phyloP scores from a whole-genome alignment of 331 rosid species.

The Telfairia occidentalis region DNA sequence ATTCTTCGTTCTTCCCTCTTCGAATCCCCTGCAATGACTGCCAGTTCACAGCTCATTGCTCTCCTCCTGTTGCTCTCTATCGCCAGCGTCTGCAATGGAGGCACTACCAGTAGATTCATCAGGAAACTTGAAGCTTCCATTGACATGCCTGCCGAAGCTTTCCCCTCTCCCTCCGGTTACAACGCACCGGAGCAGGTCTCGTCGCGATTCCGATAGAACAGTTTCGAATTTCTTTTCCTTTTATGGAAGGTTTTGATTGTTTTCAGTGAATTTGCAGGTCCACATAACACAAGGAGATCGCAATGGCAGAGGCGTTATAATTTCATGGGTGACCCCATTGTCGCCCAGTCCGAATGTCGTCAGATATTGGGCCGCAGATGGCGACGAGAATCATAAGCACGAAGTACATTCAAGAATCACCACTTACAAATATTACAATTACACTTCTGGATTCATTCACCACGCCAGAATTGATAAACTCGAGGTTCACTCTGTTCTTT shows the following conservation, averaged over 20 bases:
- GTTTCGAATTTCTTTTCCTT: background rate
- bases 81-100: background rate
- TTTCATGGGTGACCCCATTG: slow-evolving; percentile 57
- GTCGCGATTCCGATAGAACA: background rate
- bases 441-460: slow-evolving; percentile 57
- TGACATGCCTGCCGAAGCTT: slow-evolving; percentile 6
- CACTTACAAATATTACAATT: slow-evolving; percentile 38
- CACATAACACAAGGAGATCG: slow-evolving; percentile 77
- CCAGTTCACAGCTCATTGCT: background rate
- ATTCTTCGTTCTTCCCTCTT: background rate
- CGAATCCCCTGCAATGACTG: background rate
- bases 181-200: slow-evolving; percentile 16
- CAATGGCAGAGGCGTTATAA: slow-evolving; percentile 39
- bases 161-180: background rate
- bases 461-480: slow-evolving; percentile 38
- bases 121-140: background rate
- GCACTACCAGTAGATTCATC: background rate
- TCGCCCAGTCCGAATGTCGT: slow-evolving; percentile 29
- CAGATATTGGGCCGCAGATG: slow-evolving; percentile 31
- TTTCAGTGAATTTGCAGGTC: slow-evolving; percentile 27
- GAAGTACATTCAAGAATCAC: slow-evolving; percentile 5
- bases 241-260: background rate
- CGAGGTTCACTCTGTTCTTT: slow-evolving; percentile 19
- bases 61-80: background rate
- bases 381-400: slow-evolving; percentile 16